Percentiles rank a stretch among this genome's conserved stretches.
These are phyloP conservation scores for Boletus sp. DNA, from an alignment of 768 basidiomycete species.

Conservation along the genomic window DNA sequence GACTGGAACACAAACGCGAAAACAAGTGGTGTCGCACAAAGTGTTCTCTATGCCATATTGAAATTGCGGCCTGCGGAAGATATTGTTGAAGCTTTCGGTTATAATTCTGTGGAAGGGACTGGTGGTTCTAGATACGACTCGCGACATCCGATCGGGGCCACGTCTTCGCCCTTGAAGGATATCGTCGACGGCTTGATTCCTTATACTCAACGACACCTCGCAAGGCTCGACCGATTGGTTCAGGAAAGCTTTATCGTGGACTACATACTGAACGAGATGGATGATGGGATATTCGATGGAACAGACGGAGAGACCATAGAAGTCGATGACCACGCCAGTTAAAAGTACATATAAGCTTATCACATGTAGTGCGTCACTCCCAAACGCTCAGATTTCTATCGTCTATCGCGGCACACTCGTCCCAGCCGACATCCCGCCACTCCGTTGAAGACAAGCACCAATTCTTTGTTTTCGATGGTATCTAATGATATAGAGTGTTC, in stretches of 20 bases:
- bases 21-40: constrained; percentile 83
- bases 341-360: constrained; percentile 15
- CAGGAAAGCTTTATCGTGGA: constrained; percentile 97
- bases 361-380: neutral
- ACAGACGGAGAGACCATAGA: constrained; percentile 47
- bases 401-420: constrained; percentile 8
- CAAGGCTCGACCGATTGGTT: constrained; percentile 79
- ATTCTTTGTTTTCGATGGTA: constrained; percentile 52
- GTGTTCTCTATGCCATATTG: constrained; percentile 75
- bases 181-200: constrained; percentile 85
- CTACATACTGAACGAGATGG: constrained; percentile 85
- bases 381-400: neutral
- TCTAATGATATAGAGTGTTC: constrained; percentile 42
- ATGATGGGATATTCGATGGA: constrained; percentile 65
- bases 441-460: constrained; percentile 69
- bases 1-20: constrained; percentile 97
- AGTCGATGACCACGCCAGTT: constrained; percentile 22
- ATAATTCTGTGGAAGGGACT: constrained; percentile 15
- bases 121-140: constrained; percentile 31
- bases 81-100: constrained; percentile 61
- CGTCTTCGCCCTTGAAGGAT: constrained; percentile 52
- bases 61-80: constrained; percentile 76
- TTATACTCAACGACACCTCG: constrained; percentile 91
- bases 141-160: constrained; percentile 18
- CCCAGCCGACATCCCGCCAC: constrained; percentile 69